phyloP scores from a whole-genome alignment of 345 rosid species.

The Syzygium oleosum region DNA sequence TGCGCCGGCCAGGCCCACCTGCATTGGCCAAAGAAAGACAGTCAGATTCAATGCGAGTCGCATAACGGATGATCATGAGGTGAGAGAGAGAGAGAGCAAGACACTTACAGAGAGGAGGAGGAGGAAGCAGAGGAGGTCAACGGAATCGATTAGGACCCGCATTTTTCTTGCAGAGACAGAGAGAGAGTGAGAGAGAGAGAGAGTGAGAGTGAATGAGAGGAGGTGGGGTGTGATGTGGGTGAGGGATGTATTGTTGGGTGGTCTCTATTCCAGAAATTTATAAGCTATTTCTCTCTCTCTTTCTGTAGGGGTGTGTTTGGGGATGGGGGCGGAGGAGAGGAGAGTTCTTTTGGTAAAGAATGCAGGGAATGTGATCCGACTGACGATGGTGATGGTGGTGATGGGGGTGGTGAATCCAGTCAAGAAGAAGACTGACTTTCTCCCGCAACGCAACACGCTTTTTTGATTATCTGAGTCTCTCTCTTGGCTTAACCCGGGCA shows the following conservation, averaged over 20 bases:
- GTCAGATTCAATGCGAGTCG: background rate
- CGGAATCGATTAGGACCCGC: background rate
- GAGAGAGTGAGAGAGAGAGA: background rate
- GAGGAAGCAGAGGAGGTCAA: background rate
- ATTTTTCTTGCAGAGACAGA: background rate
- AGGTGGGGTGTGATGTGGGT: background rate
- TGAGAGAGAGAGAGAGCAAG: background rate
- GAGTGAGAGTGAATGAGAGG: background rate
- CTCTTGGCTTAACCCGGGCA: no score
- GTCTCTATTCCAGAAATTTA: no score
- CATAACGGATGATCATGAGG: no score
- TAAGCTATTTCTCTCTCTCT: no score
- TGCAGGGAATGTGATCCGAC: background rate
- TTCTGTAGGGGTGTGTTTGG: no score
- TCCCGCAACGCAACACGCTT: no score
- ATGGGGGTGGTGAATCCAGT: no score
- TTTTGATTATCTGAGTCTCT: no score
- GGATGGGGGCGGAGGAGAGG: no score
- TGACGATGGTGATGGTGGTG: no score
- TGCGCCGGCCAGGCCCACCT: background rate
- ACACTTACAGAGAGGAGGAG: background rate
- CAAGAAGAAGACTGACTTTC: no score
- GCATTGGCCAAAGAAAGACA: background rate
- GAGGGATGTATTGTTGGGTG: background rate
- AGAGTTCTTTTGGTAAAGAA: background rate